Evolutionary conservation across 495 filamentous ascomycete genomes (phyloP), one percentile per base, ranked within the genome.

Genomic region (Umbilicaria muhlenbergii): DNA sequence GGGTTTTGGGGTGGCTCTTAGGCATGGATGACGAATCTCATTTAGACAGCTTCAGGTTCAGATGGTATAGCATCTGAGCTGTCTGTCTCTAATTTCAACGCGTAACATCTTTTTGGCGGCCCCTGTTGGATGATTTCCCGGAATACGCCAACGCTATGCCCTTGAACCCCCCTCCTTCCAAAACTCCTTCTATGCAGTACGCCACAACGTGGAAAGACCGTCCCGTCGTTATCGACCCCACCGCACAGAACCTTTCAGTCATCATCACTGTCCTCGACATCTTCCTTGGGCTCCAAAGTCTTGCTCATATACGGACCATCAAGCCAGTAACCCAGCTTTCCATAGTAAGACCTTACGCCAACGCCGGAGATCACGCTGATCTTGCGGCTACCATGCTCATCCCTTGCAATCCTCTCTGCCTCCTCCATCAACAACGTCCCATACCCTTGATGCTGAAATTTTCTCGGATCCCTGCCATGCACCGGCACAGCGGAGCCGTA

Each of bases 391-490:
- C 86, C 80, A 54, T 98, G 91, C 62, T 98, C 91, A 42, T 94
- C 78, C 36, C 85, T 73, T 0, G 91, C 89, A 50, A 98, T 96
- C 36, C 86, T 71, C 62, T 98, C 92, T 1, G 91, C 91, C 64
- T 95, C 87, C 58, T 96, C 91, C 91, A 98, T 98, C 42, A 98
- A 53, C 44, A 98, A 60, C 3, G 92, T 96, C 19, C 91, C 91
- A 53, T 92, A 98, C 0, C 91, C 91, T 56, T 94, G 92, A 64
- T 98, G 91, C 67, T 98, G 91, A 64, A 94, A 96, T 60, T 98
- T 98, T 56, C 78, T 76, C 8, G 88, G 82, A 55, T 96, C 89
- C 43, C 91, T 71, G 10, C 83, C 87, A 58, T 98, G 91, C 42
- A 98, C 77, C 1, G 91, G 91, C 10, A 98, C 91, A 1, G 91